These are phyloP conservation scores for Neofusicoccum cordaticola DNA, from an alignment of 2,329 filamentous ascomycete genomes.

Conservation along the genomic window DNA sequence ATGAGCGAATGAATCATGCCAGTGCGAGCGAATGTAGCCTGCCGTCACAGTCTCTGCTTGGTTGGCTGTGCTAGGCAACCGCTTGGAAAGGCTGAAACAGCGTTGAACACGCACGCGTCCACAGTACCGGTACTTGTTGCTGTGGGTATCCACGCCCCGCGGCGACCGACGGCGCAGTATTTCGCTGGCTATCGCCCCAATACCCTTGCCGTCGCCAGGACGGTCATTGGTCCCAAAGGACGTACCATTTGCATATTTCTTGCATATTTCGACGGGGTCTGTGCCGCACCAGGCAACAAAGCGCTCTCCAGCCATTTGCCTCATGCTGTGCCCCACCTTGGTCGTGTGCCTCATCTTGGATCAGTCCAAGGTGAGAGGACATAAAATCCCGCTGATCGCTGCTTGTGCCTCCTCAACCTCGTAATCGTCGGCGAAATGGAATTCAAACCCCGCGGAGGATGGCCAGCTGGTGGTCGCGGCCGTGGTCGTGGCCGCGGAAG, in stretches of 20 bases:
- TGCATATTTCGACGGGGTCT: neutral
- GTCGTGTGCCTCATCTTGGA: neutral
- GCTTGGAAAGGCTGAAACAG: neutral
- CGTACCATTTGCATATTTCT: no score
- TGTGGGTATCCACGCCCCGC: neutral
- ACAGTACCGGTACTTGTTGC: no score
- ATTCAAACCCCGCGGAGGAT: slow-evolving; percentile 20
- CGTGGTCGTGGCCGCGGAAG: slow-evolving; percentile 21
- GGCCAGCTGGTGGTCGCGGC: slow-evolving; percentile 27
- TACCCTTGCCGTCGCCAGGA: neutral
- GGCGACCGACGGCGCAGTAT: neutral
- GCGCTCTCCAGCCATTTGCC: neutral
- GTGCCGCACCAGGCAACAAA: neutral
- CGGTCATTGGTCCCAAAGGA: neutral
- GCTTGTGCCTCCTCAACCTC: neutral
- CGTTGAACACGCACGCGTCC: neutral
- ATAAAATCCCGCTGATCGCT: no score
- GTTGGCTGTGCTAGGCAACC: neutral
- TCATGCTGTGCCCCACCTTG: neutral
- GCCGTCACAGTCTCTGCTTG: no score
- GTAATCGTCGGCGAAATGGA: neutral
- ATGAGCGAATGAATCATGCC: neutral
- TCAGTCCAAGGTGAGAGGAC: no score
- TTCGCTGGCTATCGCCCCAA: no score
- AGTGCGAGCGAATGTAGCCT: no score